phyloP scores from a whole-genome alignment of 2,329 filamentous ascomycete species.

The Phialophora tarda region DNA sequence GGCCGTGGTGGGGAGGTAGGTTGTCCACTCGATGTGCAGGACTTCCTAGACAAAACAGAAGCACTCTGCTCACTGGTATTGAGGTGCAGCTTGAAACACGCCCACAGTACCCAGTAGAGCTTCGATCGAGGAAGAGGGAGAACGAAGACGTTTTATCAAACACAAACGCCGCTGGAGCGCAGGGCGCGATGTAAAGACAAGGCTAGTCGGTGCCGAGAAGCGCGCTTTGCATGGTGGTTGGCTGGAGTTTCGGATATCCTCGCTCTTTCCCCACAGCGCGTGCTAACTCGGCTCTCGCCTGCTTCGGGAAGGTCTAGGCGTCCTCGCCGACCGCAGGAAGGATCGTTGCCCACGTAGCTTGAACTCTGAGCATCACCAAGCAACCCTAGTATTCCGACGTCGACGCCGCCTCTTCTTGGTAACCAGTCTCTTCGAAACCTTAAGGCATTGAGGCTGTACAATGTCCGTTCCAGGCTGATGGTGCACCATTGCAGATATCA shows the following conservation, averaged over 20 bases:
- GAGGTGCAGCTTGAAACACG: background rate
- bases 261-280: background rate
- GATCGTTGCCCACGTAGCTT: too few relatives aligned
- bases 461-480: too few relatives aligned
- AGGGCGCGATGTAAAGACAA: slow-evolving; percentile 12
- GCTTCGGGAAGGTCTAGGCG: slow-evolving; percentile 17
- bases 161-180: background rate
- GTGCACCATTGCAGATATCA: too few relatives aligned
- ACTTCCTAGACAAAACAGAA: background rate
- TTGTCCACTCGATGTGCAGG: background rate
- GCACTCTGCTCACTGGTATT: background rate
- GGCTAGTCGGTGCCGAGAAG: slow-evolving; percentile 15
- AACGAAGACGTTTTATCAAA: background rate
- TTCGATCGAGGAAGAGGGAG: background rate
- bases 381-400: too few relatives aligned
- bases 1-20: background rate
- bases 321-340: too few relatives aligned
- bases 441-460: too few relatives aligned
- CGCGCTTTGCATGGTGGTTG: slow-evolving; percentile 2
- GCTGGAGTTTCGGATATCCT: slow-evolving; percentile 10
- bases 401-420: too few relatives aligned
- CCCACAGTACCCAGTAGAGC: too few relatives aligned
- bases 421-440: too few relatives aligned
- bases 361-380: too few relatives aligned
- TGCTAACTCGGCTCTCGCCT: background rate